A percentile compares a stretch with the other conserved stretches of the same genome.
phyloP scores from a whole-genome alignment of 306 rosid species.

The Hippophae gyantsensis region DNA sequence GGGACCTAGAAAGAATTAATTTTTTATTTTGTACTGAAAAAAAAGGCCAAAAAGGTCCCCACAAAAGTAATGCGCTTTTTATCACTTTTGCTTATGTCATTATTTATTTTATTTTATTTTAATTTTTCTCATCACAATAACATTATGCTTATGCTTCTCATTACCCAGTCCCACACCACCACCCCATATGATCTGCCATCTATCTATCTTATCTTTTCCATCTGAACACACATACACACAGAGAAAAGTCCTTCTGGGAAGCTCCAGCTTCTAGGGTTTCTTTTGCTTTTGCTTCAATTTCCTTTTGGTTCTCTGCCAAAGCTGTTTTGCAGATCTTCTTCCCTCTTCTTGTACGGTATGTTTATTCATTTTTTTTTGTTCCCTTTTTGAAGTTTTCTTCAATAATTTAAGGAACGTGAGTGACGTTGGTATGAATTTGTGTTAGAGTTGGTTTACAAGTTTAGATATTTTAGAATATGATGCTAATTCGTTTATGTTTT shows the following conservation, averaged over 20 bases:
- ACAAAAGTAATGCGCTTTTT: constrained; percentile 49
- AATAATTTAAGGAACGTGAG: constrained; percentile 16
- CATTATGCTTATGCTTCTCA: constrained; percentile 31
- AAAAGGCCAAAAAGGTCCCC: constrained; percentile 52
- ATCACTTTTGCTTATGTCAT: constrained; percentile 43
- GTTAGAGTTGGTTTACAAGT: constrained; percentile 12
- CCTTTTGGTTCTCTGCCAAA: constrained; percentile 1
- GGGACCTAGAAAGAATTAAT: constrained; percentile 38
- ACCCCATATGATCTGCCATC: constrained; percentile 27
- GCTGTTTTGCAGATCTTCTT: constrained; percentile 39
- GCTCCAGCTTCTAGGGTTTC: constrained; percentile 32
- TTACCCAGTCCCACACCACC: constrained; percentile 31
- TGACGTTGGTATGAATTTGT: constrained; percentile 11
- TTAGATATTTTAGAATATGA: constrained; percentile 20
- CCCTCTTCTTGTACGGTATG: constrained; percentile 31
- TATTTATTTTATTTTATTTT: constrained; percentile 1
- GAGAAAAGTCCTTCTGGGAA: constrained; percentile 19
- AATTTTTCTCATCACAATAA: constrained; percentile 6
- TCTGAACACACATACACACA: constrained; percentile 20
- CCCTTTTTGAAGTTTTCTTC: constrained; percentile 10
- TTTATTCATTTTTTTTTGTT: constrained; percentile 11
- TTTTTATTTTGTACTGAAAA: constrained; percentile 24
- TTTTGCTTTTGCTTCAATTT: constrained; percentile 5
- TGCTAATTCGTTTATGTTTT: neutral
- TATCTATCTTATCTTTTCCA: constrained; percentile 33